phyloP scores from a whole-genome alignment of 1,139 yeast species.

The Candida neerlandica region DNA sequence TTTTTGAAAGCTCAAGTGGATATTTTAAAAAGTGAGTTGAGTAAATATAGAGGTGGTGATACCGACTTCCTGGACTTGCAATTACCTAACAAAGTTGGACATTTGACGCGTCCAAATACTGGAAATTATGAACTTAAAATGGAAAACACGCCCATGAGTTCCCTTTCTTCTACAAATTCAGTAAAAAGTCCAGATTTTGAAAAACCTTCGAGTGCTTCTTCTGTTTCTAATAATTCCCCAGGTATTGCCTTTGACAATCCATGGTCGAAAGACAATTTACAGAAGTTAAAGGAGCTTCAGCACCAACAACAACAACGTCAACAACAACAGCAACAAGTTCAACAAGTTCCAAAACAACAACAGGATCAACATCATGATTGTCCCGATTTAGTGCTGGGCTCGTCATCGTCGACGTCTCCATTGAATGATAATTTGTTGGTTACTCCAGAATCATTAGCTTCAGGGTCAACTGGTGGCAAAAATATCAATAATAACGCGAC shows the following conservation, averaged over 20 bases:
- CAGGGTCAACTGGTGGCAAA: constrained; percentile 16
- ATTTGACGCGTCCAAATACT: constrained; percentile 28
- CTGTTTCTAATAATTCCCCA: constrained; percentile 21
- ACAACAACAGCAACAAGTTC: constrained; percentile 11
- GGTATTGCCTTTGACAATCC: constrained; percentile 33
- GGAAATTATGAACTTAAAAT: constrained; percentile 9
- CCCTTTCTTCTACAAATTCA: constrained; percentile 19
- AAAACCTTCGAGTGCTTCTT: constrained; percentile 22
- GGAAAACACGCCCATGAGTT: constrained; percentile 11
- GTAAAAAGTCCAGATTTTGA: constrained; percentile 17
- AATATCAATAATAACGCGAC: constrained; percentile 18
- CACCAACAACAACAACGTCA: constrained; percentile 10
- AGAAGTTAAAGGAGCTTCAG: constrained; percentile 12
- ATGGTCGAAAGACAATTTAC: constrained; percentile 34
- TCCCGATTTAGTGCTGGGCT: constrained; percentile 41
- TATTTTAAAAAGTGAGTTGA: constrained; percentile 70
- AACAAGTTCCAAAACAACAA: constrained; percentile 4
- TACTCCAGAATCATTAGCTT: constrained; percentile 32
- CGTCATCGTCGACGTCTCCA: constrained; percentile 43
- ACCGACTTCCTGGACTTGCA: constrained; percentile 38
- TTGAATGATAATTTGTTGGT: constrained; percentile 42
- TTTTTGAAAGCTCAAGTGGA: constrained; percentile 76
- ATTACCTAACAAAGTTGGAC: constrained; percentile 38
- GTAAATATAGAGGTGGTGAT: constrained; percentile 63
- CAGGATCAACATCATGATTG: constrained; percentile 18